Percentiles rank a stretch among this genome's conserved stretches.
phyloP scores from a whole-genome alignment of 305 asterid species.

The Ilex paraguariensis region DNA sequence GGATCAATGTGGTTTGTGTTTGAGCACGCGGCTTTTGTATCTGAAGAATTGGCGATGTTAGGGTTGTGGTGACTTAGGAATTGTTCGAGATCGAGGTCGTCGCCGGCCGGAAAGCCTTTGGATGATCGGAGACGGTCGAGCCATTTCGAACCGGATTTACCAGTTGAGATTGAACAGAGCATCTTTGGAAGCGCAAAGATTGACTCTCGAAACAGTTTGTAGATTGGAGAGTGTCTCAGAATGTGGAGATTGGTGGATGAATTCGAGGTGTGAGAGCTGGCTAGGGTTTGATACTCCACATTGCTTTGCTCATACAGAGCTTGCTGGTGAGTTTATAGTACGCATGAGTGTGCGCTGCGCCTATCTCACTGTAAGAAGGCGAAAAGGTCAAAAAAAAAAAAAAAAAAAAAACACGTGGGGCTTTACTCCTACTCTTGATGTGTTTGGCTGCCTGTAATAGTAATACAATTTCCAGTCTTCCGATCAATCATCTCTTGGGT shows the following conservation, averaged over 20 bases:
- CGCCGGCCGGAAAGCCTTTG: conserved; percentile 55
- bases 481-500: too few relatives aligned
- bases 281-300: too few relatives aligned
- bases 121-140: conserved; percentile 74
- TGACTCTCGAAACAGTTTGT: not conserved
- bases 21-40: conserved; percentile 20
- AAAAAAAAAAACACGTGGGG: too few relatives aligned
- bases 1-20: conserved; percentile 6
- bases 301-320: too few relatives aligned
- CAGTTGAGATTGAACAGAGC: conserved; percentile 43
- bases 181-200: conserved; percentile 21
- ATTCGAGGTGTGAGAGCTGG: not conserved
- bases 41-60: conserved; percentile 13
- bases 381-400: too few relatives aligned
- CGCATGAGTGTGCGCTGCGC: too few relatives aligned
- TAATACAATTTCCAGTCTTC: too few relatives aligned
- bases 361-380: too few relatives aligned
- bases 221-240: not conserved
- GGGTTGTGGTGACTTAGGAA: conserved; percentile 21
- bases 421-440: too few relatives aligned
- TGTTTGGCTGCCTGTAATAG: too few relatives aligned
- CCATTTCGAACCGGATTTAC: conserved; percentile 65
- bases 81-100: conserved; percentile 47
- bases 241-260: not conserved
- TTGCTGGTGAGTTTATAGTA: too few relatives aligned